Evolutionary conservation across 73 alveolate species (phyloP).

Genomic region (Breviolum minutum): DNA sequence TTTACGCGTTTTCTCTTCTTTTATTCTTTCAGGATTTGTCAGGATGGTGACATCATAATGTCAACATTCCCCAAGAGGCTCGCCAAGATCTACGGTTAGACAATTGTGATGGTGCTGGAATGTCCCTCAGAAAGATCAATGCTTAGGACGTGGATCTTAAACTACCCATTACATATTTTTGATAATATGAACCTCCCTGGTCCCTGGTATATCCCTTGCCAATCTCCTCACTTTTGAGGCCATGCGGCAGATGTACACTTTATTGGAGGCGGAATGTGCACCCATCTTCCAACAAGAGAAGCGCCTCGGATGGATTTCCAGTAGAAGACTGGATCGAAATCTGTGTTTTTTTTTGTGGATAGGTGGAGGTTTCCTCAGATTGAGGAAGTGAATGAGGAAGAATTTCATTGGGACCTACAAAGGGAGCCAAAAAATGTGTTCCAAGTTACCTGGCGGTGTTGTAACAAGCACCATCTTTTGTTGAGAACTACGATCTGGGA

Average conservation of each 20-base stretch:
- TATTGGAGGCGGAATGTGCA: slow-evolving; percentile 21
- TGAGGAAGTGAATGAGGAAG: background rate
- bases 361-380: background rate
- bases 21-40: too few species aligned
- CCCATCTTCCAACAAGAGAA: slow-evolving; percentile 45
- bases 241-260: background rate
- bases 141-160: background rate
- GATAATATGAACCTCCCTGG: too few species aligned
- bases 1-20: too few species aligned
- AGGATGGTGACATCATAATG: too few species aligned
- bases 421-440: too few species aligned
- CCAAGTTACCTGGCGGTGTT: too few species aligned
- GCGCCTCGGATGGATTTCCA: background rate
- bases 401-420: background rate
- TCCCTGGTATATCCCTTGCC: background rate
- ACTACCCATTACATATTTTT: background rate
- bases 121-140: background rate
- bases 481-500: too few species aligned
- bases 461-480: too few species aligned
- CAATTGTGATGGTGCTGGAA: background rate
- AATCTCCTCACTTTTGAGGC: background rate
- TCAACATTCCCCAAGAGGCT: too few species aligned
- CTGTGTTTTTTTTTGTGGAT: background rate
- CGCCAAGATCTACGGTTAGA: background rate
- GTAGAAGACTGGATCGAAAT: background rate